phyloP scores from a whole-genome alignment of 371 early-diverging fungal species.

The Dichotomocladium elegans region DNA sequence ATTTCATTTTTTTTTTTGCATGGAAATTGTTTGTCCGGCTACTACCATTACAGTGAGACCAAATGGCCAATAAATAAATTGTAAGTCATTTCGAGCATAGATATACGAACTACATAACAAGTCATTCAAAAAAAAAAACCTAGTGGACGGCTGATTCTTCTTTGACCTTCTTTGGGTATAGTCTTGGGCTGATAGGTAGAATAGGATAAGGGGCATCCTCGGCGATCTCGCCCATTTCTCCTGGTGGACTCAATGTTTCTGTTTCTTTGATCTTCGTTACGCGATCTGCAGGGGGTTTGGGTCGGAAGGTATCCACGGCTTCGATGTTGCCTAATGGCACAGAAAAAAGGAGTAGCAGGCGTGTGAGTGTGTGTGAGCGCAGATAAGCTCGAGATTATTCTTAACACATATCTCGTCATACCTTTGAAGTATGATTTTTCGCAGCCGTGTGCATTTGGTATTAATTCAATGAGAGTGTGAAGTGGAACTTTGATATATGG shows the following conservation, averaged over 20 bases:
- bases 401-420: not conserved
- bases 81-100: too few relatives aligned
- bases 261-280: constrained; percentile 7
- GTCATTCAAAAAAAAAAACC: too few relatives aligned
- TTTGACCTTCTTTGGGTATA: constrained; percentile 1
- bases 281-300: constrained; percentile 27
- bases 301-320: constrained; percentile 85
- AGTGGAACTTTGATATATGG: constrained; percentile 96
- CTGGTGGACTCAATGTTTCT: constrained; percentile 8
- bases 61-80: too few relatives aligned
- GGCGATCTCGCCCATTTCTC: constrained; percentile 44
- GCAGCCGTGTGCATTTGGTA: constrained; percentile 94
- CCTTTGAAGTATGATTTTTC: constrained; percentile 81
- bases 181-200: constrained; percentile 4
- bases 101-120: too few relatives aligned
- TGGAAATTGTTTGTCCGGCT: too few relatives aligned
- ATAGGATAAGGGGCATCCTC: constrained; percentile 8
- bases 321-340: constrained; percentile 79
- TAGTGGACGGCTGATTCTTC: too few relatives aligned
- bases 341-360: not conserved
- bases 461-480: constrained; percentile 93
- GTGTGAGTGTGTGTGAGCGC: not conserved
- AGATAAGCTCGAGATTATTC: not conserved
- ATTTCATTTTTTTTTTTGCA: not conserved
- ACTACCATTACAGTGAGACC: too few relatives aligned